phyloP scores from a whole-genome alignment of 345 rosid species.

The Acer saccharum region DNA sequence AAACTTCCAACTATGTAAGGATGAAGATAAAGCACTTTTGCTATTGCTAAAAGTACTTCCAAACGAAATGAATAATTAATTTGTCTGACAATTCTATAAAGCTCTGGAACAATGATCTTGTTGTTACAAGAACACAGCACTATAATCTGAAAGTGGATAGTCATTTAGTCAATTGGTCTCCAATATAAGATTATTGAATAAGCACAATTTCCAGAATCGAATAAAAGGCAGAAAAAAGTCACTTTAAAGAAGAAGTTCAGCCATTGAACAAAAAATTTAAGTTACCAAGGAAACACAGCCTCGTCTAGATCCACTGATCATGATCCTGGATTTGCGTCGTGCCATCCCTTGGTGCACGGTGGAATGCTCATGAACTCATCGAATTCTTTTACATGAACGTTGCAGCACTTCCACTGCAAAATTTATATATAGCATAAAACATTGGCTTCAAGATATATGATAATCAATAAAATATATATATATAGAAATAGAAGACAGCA shows the following conservation, averaged over 20 bases:
- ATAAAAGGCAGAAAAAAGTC: neutral
- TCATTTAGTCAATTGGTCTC: neutral
- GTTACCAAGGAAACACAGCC: slow-evolving; percentile 4
- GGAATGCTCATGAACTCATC: slow-evolving; percentile 94
- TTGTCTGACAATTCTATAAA: neutral
- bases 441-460: neutral
- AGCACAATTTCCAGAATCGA: neutral
- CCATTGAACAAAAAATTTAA: neutral
- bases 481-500: neutral
- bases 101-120: neutral
- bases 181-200: neutral
- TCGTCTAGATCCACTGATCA: slow-evolving; percentile 18
- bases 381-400: slow-evolving; percentile 83
- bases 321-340: slow-evolving; percentile 44
- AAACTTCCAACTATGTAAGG: neutral
- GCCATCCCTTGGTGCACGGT: slow-evolving; percentile 95
- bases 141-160: neutral
- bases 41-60: neutral
- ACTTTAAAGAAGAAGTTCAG: neutral
- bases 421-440: neutral
- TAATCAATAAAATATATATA: neutral
- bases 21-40: neutral
- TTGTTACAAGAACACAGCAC: neutral
- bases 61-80: neutral
- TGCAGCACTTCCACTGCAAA: slow-evolving; percentile 96